phyloP scores from a whole-genome alignment of 2,329 filamentous ascomycete genomes.

The Colletotrichum neosansevieriae region DNA sequence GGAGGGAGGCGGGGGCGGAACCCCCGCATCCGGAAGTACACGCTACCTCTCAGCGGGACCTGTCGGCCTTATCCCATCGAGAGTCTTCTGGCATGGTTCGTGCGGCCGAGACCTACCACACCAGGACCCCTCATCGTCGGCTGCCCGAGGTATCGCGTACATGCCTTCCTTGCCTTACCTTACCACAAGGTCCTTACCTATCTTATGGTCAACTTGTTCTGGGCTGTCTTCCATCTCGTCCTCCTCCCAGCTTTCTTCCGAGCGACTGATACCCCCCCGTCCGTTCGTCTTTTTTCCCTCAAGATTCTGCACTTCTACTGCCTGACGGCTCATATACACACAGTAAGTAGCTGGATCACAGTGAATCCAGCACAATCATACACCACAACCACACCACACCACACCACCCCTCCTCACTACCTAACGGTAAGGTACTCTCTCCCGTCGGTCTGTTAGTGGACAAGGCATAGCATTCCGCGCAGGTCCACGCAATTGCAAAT shows the following conservation, averaged over 20 bases:
- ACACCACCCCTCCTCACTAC: background rate
- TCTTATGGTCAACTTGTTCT: background rate
- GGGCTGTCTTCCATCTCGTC: background rate
- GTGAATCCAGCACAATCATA: too few relatives aligned
- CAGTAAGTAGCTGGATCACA: too few relatives aligned
- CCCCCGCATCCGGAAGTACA: constrained; percentile 36
- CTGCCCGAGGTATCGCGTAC: constrained; percentile 17
- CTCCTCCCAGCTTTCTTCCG: background rate
- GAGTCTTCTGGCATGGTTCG: background rate
- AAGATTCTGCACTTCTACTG: too few relatives aligned
- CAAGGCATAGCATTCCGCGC: background rate
- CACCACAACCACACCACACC: too few relatives aligned
- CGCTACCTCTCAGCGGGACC: constrained; percentile 11
- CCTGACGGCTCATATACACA: too few relatives aligned
- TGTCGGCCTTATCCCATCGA: background rate
- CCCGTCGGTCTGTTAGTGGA: constrained; percentile 26
- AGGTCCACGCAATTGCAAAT: constrained; percentile 21
- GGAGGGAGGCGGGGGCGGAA: constrained; percentile 22
- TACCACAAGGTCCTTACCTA: too few relatives aligned
- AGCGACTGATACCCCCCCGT: too few relatives aligned
- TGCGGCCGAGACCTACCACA: constrained; percentile 2
- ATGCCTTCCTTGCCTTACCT: background rate
- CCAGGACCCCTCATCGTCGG: constrained; percentile 1
- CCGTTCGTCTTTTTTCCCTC: background rate
- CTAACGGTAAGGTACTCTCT: too few relatives aligned